These are phyloP conservation scores for Quercus phellos DNA, from an alignment of 331 rosid species.

Conservation along the genomic window DNA sequence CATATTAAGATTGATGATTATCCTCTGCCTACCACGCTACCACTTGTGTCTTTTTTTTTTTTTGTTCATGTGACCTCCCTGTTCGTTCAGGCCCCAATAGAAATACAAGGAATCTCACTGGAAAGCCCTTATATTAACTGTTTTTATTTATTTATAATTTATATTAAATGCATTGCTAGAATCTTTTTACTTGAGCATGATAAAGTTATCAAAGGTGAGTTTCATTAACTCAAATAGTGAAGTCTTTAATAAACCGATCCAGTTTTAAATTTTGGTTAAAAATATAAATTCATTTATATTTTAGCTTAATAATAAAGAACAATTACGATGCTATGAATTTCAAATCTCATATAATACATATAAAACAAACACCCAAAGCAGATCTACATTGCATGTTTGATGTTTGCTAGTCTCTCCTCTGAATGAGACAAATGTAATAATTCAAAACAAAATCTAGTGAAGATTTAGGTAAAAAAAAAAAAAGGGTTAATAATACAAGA, in stretches of 20 bases:
- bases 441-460: background rate
- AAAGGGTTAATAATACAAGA: background rate
- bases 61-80: background rate
- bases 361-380: background rate
- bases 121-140: background rate
- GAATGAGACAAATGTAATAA: background rate
- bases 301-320: fast-evolving
- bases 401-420: background rate
- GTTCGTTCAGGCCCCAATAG: background rate
- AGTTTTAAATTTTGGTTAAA: too few species aligned
- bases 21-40: background rate
- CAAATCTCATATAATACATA: too few species aligned
- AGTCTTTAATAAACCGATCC: too few species aligned
- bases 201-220: too few species aligned
- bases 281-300: fast-evolving
- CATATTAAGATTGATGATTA: background rate
- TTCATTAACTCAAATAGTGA: too few species aligned
- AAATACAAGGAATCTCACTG: background rate
- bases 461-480: background rate
- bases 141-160: background rate
- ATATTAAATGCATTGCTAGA: background rate
- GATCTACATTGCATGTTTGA: background rate
- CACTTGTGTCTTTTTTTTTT: background rate
- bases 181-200: too few species aligned
- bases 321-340: too few species aligned